Base-by-base conservation (phyloP, 495 filamentous ascomycete genomes). In the Gamarada debralockiae region DNA sequence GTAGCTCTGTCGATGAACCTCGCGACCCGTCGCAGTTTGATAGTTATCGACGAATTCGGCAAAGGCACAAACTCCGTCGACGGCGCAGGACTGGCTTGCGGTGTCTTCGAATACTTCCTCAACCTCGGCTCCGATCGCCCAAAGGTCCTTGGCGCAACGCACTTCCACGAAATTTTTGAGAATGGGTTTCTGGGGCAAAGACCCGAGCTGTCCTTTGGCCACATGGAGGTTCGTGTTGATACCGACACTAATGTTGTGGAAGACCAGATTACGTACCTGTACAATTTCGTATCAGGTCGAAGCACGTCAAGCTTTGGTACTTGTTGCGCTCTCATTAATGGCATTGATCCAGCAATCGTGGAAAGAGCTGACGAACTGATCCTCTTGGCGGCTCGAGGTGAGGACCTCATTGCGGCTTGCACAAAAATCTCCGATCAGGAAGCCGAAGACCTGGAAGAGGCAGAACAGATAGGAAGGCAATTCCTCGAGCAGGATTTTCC, bases 121-220 rank as follows among this genome's bases (percentile, higher is more conserved):
- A 71, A 67, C 33, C 68, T 74, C 15, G 82, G 74, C 2, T 52
- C 67, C 2, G 73, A 85, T n/a, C 65, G 81, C 36, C 91, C 95
- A 0, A 95, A 90, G 66, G 84, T 97, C 33, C 73, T 97, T 20
- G 89, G 75, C 24, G 88, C 90, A 4, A 97, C 95, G 0, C 95
- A 98, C 63, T 97, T 95, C 56, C 91, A 97, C 66, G 92, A 98
- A 60, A 87, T 97, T 15, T 92, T 97, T 47, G 87, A 93, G 50
- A 77, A 80, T 55, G 76, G 79, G 0, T 84, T 89, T 58, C 69
- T 97, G 14, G 63, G 65, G 7, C 57, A 71, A 17, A 70, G 77
- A n/a, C 76, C 83, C 0, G 67, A 73, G 20, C 66, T 97, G 31
- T 72, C 74, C 2, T 87, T 92, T 62, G 89, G 79, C 0, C 86